Evolutionary conservation across 2,329 filamentous ascomycete species (phyloP), one percentile per base, ranked within the genome.

Genomic region (Fusarium subglutinans): DNA sequence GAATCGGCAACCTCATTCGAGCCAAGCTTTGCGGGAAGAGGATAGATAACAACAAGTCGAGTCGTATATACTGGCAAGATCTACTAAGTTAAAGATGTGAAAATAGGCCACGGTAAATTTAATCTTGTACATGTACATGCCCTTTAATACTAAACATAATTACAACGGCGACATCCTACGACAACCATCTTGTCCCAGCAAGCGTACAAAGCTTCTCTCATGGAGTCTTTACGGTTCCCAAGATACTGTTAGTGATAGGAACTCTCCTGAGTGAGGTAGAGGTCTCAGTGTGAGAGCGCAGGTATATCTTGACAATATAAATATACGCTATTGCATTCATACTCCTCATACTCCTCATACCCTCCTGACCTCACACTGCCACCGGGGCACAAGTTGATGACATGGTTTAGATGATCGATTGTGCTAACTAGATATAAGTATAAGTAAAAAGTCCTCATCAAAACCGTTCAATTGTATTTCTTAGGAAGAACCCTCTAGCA

Each of bases 221-320:
- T 28, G 14, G 18, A 28, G 35, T 22, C 3, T 28, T n/a, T n/a
- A 4, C 24, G 20, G 24, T n/a, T 28, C 20, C 7, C 0, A 28
- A 40, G 35, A n/a, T 28, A 13, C 8, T 35, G 1, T 0, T 14
- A 51, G 28, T 24, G 2, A 30, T 30, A 2, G 12, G 0, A 2
- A 18, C 4, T 13, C 11, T 35, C 11, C 5, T 24, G 12, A 18
- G 8, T 9, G 14, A 40, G 20, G 6, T 28, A 17, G 8, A 6
- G 26, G 26, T 26, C 26, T 6, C 26, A 26, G 26, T 26, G 26
- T 26, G 26, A 26, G 26, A 26, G 26, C 26, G 26, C 26, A 26
- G 26, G 20, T 13, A 18, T 17, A 13, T 26, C 11, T 28, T 54
- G 24, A 22, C 18, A 38, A 54, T 2, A 38, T 40, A 17, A 22